Conservation (phyloP, 352 stramenopile genomes). For the Blastocystis hominis region DNA sequence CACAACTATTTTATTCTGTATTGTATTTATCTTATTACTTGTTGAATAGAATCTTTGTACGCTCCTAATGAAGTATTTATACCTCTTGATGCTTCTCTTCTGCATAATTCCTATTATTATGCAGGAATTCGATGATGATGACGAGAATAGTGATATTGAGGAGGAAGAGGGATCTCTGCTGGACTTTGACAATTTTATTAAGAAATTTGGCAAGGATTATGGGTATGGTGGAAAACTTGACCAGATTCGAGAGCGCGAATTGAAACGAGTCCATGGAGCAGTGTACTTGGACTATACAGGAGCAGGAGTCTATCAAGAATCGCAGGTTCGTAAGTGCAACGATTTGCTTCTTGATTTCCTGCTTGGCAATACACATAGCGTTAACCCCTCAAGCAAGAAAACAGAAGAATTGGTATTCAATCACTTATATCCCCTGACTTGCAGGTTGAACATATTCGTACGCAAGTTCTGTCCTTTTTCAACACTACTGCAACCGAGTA, state of each 20-base stretch:
- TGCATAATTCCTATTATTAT: background rate
- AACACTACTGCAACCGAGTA: conserved; percentile 15
- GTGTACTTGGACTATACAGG: conserved; percentile 56
- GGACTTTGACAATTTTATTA: conserved; percentile 23
- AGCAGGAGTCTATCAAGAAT: conserved; percentile 38
- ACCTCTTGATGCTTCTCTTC: no score
- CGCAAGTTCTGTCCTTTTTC: conserved; percentile 22
- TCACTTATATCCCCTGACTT: background rate
- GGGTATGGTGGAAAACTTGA: conserved; percentile 33
- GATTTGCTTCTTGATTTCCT: background rate
- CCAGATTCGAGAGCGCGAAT: conserved; percentile 10
- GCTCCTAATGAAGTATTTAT: background rate
- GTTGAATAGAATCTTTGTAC: background rate
- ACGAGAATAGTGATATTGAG: conserved; percentile 1
- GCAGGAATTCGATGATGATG: background rate
- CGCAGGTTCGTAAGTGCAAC: conserved; percentile 6
- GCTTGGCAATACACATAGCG: conserved; percentile 49
- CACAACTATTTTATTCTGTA: no score
- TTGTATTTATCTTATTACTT: background rate
- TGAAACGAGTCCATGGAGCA: background rate
- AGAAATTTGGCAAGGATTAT: conserved; percentile 28
- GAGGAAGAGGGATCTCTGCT: background rate
- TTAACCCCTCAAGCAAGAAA: conserved; percentile 22
- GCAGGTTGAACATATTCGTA: conserved; percentile 27
- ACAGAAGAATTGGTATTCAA: conserved; percentile 18